Evolutionary conservation across 352 stramenopile genomes (phyloP), one percentile per base, ranked within the genome.

Genomic region (Phytopythium mirpurense): DNA sequence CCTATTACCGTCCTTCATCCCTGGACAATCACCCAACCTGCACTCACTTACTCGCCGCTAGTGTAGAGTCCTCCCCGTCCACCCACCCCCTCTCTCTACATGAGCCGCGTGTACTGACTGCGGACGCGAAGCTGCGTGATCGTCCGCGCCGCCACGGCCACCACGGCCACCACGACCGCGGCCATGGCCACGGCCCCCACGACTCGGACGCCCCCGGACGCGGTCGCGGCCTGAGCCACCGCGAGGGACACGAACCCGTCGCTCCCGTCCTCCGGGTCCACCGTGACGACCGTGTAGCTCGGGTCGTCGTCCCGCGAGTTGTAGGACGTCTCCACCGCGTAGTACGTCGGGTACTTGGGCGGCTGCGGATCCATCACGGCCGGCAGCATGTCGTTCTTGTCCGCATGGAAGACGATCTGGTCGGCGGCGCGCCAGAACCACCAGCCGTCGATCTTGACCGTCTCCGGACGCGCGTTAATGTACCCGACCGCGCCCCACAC

Each of bases 401-500:
- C 51, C 6, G 70, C 62, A 7, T 61, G 63, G 51, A 77, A 70
- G 26, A 83, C 71, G 24, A 72, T 72, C 35, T 70, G 68, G 35
- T 54, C 66, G 10, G 65, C 59, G 16, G 70, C 57, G 26, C 72
- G 67, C 71, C 71, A 85, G 56, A 80, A 83, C 62, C 63, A 80
- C 72, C 69, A 86, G 47, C 68, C 65, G 38, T 72, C 74, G 46
- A 72, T 74, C 57, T 81, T 77, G 35, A 86, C 45, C 2, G 65
- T 49, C 9, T 54, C 57, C 1, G 74, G 72, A 32, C 68, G 55
- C 12, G 38, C 62, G 27, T 74, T 74, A 16, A 78, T 60, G 58
- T 82, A 86, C 55, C 66, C 72, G 23, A 86, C 70, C 50, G 72
- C 62, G 24, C 72, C 74, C 57, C 70, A 81, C 27, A 81, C 74